These are phyloP conservation scores for Chrysoporthe puriensis DNA, from an alignment of 2,329 filamentous ascomycete genomes.

Conservation along the genomic window DNA sequence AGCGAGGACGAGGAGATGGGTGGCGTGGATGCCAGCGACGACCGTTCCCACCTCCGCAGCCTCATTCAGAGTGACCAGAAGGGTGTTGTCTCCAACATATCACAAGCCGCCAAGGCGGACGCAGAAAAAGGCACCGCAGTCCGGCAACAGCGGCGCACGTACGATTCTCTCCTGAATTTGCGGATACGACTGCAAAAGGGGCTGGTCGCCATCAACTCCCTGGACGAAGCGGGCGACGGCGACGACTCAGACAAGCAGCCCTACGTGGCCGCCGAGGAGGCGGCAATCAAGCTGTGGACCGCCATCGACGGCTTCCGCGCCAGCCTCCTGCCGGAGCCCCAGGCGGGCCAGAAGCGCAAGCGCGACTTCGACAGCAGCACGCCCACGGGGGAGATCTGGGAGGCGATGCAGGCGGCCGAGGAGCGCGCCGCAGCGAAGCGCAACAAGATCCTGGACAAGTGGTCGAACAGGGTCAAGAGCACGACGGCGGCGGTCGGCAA, in stretches of 20 bases:
- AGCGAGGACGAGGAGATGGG: slow-evolving; percentile 37
- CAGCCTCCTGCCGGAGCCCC: slow-evolving; percentile 56
- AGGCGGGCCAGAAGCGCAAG: slow-evolving; percentile 65
- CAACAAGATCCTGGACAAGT: slow-evolving; percentile 80
- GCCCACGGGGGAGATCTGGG: slow-evolving; percentile 71
- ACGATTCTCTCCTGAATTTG: slow-evolving; percentile 86
- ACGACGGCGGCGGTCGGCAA: slow-evolving; percentile 57
- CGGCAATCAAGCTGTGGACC: slow-evolving; percentile 83
- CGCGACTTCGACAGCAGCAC: slow-evolving; percentile 57
- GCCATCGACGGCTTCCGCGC: slow-evolving; percentile 73
- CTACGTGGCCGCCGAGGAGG: slow-evolving; percentile 79
- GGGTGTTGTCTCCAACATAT: slow-evolving; percentile 62
- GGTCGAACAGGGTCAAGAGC: slow-evolving; percentile 79
- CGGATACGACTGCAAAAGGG: slow-evolving; percentile 94
- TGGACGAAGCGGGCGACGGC: slow-evolving; percentile 52
- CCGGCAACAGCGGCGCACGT: slow-evolving; percentile 81
- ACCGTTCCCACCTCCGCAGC: slow-evolving; percentile 64
- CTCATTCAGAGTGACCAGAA: slow-evolving; percentile 71
- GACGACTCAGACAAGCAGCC: slow-evolving; percentile 49
- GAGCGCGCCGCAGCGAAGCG: slow-evolving; percentile 61
- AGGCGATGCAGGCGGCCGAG: slow-evolving; percentile 70
- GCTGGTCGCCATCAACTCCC: slow-evolving; percentile 78
- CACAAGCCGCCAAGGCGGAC: slow-evolving; percentile 73
- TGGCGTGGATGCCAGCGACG: slow-evolving; percentile 37
- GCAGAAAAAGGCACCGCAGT: slow-evolving; percentile 85